A percentile compares a stretch with the other conserved stretches of the same genome.
Conservation (phyloP, 2,329 filamentous ascomycete species). For the Penicillium olsonii region DNA sequence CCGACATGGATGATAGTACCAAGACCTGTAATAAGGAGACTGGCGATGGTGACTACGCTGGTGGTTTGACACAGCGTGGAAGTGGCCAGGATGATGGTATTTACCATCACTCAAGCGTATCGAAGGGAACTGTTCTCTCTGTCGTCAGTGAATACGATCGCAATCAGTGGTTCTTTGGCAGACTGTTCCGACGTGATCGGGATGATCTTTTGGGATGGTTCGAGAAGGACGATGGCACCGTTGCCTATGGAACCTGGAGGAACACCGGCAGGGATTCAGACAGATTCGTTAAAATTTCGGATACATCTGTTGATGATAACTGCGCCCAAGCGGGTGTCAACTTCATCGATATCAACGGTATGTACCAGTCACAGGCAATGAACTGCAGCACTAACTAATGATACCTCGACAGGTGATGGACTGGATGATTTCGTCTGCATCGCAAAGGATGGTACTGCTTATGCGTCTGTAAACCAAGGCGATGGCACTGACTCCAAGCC, state of each 20-base stretch:
- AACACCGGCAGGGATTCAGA: background rate
- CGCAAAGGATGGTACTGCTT: conserved; percentile 19
- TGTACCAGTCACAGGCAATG: background rate
- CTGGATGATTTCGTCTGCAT: conserved; percentile 32
- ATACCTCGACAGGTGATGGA: conserved; percentile 13
- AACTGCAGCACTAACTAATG: background rate
- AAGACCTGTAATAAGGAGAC: conserved; percentile 22
- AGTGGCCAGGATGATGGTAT: conserved; percentile 31
- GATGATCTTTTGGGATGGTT: background rate
- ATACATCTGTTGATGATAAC: background rate
- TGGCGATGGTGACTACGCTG: conserved; percentile 22
- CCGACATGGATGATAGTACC: background rate
- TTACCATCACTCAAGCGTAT: conserved; percentile 27
- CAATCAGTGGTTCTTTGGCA: background rate
- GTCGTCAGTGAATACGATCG: conserved; percentile 1
- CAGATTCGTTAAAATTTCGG: background rate
- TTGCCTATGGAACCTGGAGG: background rate
- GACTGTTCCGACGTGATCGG: conserved; percentile 6
- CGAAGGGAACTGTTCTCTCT: background rate
- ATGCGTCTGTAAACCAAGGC: conserved; percentile 25
- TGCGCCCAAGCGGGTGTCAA: background rate
- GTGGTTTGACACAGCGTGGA: conserved; percentile 29
- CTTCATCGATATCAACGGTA: conserved; percentile 30
- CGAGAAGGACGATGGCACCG: background rate
- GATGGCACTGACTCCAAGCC: conserved; percentile 18